Evolutionary conservation across 176 grass and related monocot genomes (phyloP), one percentile per base, ranked within the genome.

Genomic region (Guadua angustifolia): DNA sequence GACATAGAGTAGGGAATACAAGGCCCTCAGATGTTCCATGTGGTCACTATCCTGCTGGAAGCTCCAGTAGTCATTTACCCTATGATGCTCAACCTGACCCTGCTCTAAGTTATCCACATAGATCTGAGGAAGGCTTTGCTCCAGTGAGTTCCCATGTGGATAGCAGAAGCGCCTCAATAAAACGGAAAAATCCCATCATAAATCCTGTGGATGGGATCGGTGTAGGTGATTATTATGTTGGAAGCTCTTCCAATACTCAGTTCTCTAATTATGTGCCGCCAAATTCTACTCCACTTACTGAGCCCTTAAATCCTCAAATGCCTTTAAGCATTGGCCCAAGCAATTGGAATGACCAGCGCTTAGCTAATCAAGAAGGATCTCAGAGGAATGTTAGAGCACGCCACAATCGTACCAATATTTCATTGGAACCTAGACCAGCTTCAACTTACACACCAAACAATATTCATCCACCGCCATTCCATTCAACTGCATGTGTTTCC

Each of bases 311-410:
- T 80, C 43, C 58, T 70, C 60, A 65, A 63, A 66, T 87, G 49
- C 55, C 76, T 69, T 22, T 81, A 51, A 88, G 63, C 59, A 74
- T 86, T 78, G 79, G 25, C 21, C 82, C 80, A 75, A 88, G 46
- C 38, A 47, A 65, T 26, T 82, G 82, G 81, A 53, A 64, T 85
- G 46, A 53, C 73, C 79, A 92, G 49, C 32, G 13, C 42, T 67
- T 75, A 60, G 53, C 25, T 73, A 60, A 74, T 58, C 82, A 78
- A 65, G 83, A 90, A 78, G 88, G 64, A 69, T 84, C 38, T 75
- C 83, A 88, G 83, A 95, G 93, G 80, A 95, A 92, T 81, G 88
- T 95, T 32, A 90, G 93, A 82, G 84, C 82, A 29, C 90, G 90
- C 3, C 50, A 77, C 47, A 70, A 49, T 58, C 9, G 22, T 78